phyloP scores from a whole-genome alignment of 2,329 filamentous ascomycete species.

The Stylonectria norvegica region DNA sequence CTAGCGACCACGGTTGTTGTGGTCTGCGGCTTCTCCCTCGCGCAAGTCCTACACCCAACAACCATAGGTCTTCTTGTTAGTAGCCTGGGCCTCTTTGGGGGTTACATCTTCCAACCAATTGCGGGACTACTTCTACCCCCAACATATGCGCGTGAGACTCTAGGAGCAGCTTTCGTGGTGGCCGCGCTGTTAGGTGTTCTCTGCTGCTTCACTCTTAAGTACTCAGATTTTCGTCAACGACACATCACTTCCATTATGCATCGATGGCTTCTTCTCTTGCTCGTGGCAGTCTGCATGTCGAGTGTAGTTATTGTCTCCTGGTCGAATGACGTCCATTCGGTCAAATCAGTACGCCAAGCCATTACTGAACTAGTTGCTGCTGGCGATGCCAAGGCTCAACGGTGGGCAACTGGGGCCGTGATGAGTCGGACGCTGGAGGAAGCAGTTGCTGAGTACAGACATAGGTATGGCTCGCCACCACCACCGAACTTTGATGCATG shows the following conservation, averaged over 20 bases:
- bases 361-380: slow-evolving; percentile 14
- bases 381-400: slow-evolving; percentile 3
- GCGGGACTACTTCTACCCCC: slow-evolving; percentile 3
- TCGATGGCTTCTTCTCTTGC: no score
- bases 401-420: slow-evolving; percentile 20
- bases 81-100: slow-evolving; percentile 3
- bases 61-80: slow-evolving; percentile 3
- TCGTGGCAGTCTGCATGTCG: no score
- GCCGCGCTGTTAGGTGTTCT: no score
- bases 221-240: no score
- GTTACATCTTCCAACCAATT: slow-evolving; percentile 3
- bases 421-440: slow-evolving; percentile 18
- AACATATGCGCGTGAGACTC: slow-evolving; percentile 1
- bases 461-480: slow-evolving; percentile 57
- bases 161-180: no score
- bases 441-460: slow-evolving; percentile 42
- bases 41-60: slow-evolving; percentile 1
- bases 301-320: slow-evolving; percentile 4
- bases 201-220: no score
- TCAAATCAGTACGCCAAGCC: slow-evolving; percentile 5
- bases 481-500: slow-evolving; percentile 77
- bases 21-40: slow-evolving; percentile 1
- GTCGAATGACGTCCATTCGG: background rate
- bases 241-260: no score
- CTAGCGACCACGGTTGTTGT: slow-evolving; percentile 1